phyloP scores from a whole-genome alignment of 345 rosid species.

The Bretschneidera sinensis region DNA sequence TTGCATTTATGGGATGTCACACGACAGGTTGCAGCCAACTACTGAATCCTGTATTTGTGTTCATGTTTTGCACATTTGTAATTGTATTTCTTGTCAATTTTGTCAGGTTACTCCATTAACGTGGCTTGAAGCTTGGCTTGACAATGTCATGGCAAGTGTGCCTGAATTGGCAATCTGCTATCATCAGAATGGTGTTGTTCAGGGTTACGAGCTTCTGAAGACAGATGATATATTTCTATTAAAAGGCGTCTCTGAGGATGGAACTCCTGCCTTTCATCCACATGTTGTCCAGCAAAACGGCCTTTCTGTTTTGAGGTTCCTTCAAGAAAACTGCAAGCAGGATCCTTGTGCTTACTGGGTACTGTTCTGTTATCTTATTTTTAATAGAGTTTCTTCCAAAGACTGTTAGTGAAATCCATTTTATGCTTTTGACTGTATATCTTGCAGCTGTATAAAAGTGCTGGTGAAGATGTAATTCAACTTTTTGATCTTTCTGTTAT shows the following conservation, averaged over 20 bases:
- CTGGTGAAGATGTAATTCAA: constrained; percentile 92
- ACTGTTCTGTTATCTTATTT: constrained; percentile 9
- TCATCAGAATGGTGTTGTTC: constrained; percentile 89
- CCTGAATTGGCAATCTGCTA: constrained; percentile 98
- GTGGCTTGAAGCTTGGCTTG: constrained; percentile 99
- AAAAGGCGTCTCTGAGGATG: constrained; percentile 91
- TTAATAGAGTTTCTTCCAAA: neutral
- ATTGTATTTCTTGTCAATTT: constrained; percentile 4
- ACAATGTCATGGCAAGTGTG: constrained; percentile 95
- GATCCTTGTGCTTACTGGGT: constrained; percentile 99
- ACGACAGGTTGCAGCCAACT: constrained; percentile 51
- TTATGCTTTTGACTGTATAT: constrained; percentile 15
- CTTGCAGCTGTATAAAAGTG: constrained; percentile 79
- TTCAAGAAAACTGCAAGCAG: constrained; percentile 88
- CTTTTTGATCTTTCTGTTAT: constrained; percentile 88
- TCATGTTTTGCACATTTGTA: constrained; percentile 6
- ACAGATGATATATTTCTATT: constrained; percentile 85
- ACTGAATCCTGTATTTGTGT: constrained; percentile 8
- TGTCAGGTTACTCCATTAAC: constrained; percentile 79
- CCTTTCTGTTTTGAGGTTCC: constrained; percentile 86
- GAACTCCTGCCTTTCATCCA: constrained; percentile 93
- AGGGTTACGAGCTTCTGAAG: constrained; percentile 91
- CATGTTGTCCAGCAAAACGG: constrained; percentile 96
- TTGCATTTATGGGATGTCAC: constrained; percentile 87
- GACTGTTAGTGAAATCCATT: constrained; percentile 2